Conservation (phyloP, 2,329 filamentous ascomycete genomes). For the Colletotrichum shisoi region DNA sequence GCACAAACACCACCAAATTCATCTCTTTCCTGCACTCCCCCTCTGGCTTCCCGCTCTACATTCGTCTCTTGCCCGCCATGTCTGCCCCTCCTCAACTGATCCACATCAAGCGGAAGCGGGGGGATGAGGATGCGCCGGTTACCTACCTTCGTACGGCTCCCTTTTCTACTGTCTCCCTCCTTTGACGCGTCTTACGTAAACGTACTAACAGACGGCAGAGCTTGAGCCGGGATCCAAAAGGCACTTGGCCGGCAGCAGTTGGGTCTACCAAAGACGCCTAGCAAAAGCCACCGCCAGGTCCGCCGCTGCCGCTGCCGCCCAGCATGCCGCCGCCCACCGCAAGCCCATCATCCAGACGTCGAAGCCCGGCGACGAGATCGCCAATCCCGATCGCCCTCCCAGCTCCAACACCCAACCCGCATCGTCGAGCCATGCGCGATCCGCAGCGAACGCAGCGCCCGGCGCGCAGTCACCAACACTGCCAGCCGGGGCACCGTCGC, state of each 20-base stretch:
- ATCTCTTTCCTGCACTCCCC: neutral
- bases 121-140: slow-evolving; percentile 61
- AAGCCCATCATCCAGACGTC: slow-evolving; percentile 61
- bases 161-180: slow-evolving; percentile 7
- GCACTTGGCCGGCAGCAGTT: slow-evolving; percentile 59
- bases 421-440: slow-evolving; percentile 10
- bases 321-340: slow-evolving; percentile 37
- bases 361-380: slow-evolving; percentile 49
- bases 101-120: slow-evolving; percentile 68
- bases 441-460: slow-evolving; percentile 17
- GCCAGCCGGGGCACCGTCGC: slow-evolving; percentile 11
- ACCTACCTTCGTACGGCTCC: slow-evolving; percentile 61
- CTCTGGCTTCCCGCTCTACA: too few relatives aligned
- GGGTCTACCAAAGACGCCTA: slow-evolving; percentile 64
- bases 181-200: neutral
- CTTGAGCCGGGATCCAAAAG: slow-evolving; percentile 63
- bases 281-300: slow-evolving; percentile 44
- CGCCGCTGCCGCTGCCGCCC: slow-evolving; percentile 38
- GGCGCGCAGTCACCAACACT: neutral
- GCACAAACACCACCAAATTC: slow-evolving; percentile 2
- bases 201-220: slow-evolving; percentile 48
- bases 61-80: slow-evolving; percentile 49
- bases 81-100: slow-evolving; percentile 67
- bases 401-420: slow-evolving; percentile 26
- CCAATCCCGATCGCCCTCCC: slow-evolving; percentile 41